These are phyloP conservation scores for Hypomyces rosellus DNA, from an alignment of 2,329 filamentous ascomycete species.

Conservation along the genomic window DNA sequence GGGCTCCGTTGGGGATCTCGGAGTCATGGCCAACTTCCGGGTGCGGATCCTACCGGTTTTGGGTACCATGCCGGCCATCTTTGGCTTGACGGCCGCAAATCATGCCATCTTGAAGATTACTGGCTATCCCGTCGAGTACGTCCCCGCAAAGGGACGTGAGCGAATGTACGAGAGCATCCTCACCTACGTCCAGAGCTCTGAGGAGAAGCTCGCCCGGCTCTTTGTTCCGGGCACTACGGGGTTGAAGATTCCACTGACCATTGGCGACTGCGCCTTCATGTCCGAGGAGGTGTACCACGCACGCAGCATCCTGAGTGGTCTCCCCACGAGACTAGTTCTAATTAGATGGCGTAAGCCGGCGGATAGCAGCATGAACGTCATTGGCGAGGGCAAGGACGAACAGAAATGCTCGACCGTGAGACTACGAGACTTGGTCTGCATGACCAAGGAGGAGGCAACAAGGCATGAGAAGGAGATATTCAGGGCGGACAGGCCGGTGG, in stretches of 20 bases:
- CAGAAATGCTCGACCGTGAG: slow-evolving; percentile 70
- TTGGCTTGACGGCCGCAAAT: slow-evolving; percentile 86
- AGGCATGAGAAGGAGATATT: slow-evolving; percentile 77
- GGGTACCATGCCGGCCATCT: slow-evolving; percentile 95
- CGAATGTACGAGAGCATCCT: slow-evolving; percentile 89
- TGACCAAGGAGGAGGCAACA: slow-evolving; percentile 86
- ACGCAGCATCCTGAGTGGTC: slow-evolving; percentile 73
- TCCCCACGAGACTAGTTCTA: slow-evolving; percentile 73
- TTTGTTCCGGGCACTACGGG: slow-evolving; percentile 45
- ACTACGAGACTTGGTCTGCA: slow-evolving; percentile 70
- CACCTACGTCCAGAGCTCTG: slow-evolving; percentile 65
- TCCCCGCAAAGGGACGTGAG: slow-evolving; percentile 72
- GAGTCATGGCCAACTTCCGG: slow-evolving; percentile 85
- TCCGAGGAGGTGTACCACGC: slow-evolving; percentile 85
- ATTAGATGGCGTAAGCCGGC: slow-evolving; percentile 69
- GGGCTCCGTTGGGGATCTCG: slow-evolving; percentile 78
- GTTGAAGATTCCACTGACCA: slow-evolving; percentile 70
- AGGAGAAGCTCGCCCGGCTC: slow-evolving; percentile 64
- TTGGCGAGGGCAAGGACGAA: slow-evolving; percentile 60
- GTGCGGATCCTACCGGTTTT: slow-evolving; percentile 92
- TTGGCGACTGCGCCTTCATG: slow-evolving; percentile 78
- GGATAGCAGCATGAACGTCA: slow-evolving; percentile 47
- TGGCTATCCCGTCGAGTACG: slow-evolving; percentile 81
- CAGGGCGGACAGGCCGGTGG: slow-evolving; percentile 57
- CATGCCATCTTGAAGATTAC: slow-evolving; percentile 79